Conservation (phyloP, 2,329 filamentous ascomycete species). For the Monilinia vaccinii-corymbosi region DNA sequence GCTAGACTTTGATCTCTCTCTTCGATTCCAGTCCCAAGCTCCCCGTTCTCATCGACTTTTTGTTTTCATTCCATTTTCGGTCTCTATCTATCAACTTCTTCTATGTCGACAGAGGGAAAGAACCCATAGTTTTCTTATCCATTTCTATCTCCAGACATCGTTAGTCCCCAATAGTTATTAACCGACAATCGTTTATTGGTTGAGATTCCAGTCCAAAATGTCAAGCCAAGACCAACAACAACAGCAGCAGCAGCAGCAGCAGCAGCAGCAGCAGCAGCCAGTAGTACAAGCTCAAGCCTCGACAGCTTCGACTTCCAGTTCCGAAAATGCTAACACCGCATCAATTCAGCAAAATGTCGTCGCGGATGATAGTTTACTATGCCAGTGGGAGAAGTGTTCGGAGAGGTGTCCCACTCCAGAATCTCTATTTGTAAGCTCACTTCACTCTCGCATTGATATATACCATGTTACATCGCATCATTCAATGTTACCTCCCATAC, state of each 20-base stretch:
- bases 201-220: neutral
- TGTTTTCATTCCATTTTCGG: neutral
- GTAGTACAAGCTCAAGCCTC: neutral
- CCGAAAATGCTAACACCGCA: conserved; percentile 11
- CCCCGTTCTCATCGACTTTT: neutral
- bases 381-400: conserved; percentile 34
- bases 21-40: neutral
- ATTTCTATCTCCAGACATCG: neutral
- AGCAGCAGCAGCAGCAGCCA: conserved; percentile 12
- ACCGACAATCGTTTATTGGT: conserved; percentile 5
- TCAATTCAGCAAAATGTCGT: conserved; percentile 15
- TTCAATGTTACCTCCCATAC: neutral
- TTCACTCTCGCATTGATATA: neutral
- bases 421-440: conserved; percentile 32
- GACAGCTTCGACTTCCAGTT: conserved; percentile 10
- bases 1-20: neutral
- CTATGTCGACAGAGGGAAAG: neutral
- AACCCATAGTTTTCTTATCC: neutral
- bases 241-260: no score
- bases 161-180: conserved; percentile 2
- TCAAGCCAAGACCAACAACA: conserved; percentile 11
- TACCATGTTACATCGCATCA: neutral
- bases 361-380: conserved; percentile 31
- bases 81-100: neutral
- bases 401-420: conserved; percentile 33